Conservation (phyloP, 768 basidiomycete genomes). For the Pholiota molesta region DNA sequence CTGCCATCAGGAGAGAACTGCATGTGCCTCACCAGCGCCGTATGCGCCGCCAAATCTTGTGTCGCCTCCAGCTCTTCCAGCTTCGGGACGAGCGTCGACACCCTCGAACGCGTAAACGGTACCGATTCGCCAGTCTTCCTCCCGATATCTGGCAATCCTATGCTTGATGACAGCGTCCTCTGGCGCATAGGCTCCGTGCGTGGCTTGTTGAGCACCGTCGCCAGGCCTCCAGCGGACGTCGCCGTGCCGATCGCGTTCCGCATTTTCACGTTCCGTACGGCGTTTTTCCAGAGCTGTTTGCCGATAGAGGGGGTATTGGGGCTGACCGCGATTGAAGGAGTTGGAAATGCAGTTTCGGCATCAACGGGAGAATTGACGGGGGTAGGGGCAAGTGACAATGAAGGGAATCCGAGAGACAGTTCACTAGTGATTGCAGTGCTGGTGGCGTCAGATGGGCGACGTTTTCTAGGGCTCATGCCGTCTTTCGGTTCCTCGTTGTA, state of each 20-base stretch:
- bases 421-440: constrained; percentile 20
- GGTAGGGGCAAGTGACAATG: constrained; percentile 14
- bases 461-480: constrained; percentile 12
- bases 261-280: constrained; percentile 46
- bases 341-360: constrained; percentile 20
- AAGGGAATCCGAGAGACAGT: constrained; percentile 11
- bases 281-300: constrained; percentile 47
- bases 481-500: constrained; percentile 17
- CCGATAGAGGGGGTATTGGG: constrained; percentile 30
- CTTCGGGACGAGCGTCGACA: constrained; percentile 57
- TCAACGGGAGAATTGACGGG: constrained; percentile 26
- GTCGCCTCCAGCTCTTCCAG: constrained; percentile 55
- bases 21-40: constrained; percentile 69
- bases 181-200: constrained; percentile 23
- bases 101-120: constrained; percentile 48
- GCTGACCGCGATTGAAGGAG: background rate
- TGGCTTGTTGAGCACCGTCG: constrained; percentile 10
- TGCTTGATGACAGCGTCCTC: constrained; percentile 25
- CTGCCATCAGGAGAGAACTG: constrained; percentile 80
- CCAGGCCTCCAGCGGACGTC: background rate
- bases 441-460: constrained; percentile 28
- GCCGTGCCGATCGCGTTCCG: constrained; percentile 24
- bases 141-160: constrained; percentile 14
- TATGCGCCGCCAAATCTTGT: constrained; percentile 65
- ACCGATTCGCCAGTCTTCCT: constrained; percentile 23